These are phyloP conservation scores for Coleophoma eucalyptorum DNA, from an alignment of 2,329 filamentous ascomycete genomes.

Conservation along the genomic window DNA sequence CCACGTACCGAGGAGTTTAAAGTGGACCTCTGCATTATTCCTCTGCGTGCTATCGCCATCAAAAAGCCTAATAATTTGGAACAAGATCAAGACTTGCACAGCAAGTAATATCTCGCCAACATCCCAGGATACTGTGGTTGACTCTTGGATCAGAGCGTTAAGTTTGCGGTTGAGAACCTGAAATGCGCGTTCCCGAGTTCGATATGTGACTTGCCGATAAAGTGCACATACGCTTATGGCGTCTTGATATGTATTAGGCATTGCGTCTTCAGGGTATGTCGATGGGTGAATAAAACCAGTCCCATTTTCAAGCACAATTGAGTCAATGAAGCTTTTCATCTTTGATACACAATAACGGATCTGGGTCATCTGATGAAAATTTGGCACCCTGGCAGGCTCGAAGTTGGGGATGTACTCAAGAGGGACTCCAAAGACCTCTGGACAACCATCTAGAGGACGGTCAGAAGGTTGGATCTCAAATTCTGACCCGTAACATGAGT, in stretches of 20 bases:
- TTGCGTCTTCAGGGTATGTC: conserved; percentile 3
- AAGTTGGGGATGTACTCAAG: too few relatives aligned
- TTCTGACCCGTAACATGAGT: too few relatives aligned
- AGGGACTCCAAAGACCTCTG: too few relatives aligned
- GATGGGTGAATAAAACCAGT: conserved; percentile 16
- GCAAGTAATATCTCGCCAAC: conserved; percentile 8
- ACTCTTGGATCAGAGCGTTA: conserved; percentile 1
- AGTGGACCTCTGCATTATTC: conserved; percentile 17
- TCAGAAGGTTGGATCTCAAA: too few relatives aligned
- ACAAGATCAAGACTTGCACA: conserved; percentile 22
- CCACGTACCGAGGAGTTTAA: conserved; percentile 21
- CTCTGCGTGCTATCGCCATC: conserved; percentile 21
- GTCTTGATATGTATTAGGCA: conserved; percentile 14
- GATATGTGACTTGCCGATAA: conserved; percentile 8
- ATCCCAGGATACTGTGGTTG: conserved; percentile 1
- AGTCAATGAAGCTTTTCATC: not conserved
- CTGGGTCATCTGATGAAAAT: not conserved
- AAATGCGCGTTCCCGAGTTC: conserved; percentile 7
- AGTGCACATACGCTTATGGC: conserved; percentile 10
- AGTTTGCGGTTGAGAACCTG: conserved; percentile 14
- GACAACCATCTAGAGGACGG: too few relatives aligned
- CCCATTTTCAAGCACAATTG: conserved; percentile 1
- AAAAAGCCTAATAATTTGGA: conserved; percentile 25
- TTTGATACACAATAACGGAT: not conserved
- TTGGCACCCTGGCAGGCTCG: too few relatives aligned